Evolutionary conservation across 2,329 filamentous ascomycete species (phyloP), one percentile per base, ranked within the genome.

Genomic region (Acrocalymma vagum): DNA sequence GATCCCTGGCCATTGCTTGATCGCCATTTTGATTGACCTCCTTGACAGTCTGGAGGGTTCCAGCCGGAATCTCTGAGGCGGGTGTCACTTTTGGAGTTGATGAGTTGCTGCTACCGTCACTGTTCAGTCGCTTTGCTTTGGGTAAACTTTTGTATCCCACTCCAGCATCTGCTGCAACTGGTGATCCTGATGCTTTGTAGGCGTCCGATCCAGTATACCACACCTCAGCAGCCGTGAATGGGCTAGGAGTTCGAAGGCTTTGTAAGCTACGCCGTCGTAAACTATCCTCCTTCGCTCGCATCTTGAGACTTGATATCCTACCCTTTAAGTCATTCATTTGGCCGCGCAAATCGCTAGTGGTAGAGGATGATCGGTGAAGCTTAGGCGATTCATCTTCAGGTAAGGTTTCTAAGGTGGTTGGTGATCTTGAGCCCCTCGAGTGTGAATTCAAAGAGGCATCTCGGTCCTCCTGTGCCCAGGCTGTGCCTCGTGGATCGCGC

Each of bases 251-350:
- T 24, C 88, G 82, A 45, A 93, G 70, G 59, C 82, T 91, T 55
- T 90, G 86, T 36, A 92, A 69, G 65, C 89, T 95, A 39, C 85
- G 82, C 34, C 91, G 81, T 59, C 88, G 85, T 58, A 95, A 69
- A 55, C 82, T 90, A 55, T 95, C 91, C 42, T 87, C 88, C 14
- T 87, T 82, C 0, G 89, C 87, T 56, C 90, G 86, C 48, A 91
- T 84, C 55, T 88, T 87, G 27, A 96, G 70, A 11, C 78, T 87
- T 2, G 90, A 92, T 23, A 96, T 91, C 59, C 90, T 90, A 45
- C 88, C 89, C 62, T 91, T 92, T 30, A 96, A 77, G 37, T 88
- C 90, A 40, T 87, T 85, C 81, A 96, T 89, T 65, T 95, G 90
- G 52, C 90, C 86, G 45, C 90, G 89, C 28, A 96, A 75, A 59